A percentile compares a stretch with the other conserved stretches of the same genome.
phyloP scores from a whole-genome alignment of 768 basidiomycete genomes.

The Mycena metata region DNA sequence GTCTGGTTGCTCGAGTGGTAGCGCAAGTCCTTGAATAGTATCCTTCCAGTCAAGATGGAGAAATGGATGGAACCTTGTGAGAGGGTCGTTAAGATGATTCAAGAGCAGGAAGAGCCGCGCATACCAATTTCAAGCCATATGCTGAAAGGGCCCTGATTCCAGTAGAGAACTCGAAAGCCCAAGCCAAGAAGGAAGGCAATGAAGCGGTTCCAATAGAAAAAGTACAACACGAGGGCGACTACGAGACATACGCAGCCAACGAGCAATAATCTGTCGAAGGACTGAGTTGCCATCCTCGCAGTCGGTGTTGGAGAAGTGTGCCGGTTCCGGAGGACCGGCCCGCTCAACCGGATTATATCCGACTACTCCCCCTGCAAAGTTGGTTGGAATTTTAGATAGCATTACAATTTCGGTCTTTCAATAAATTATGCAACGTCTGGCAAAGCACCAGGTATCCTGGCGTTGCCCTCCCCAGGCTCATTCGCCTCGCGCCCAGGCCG shows the following conservation, averaged over 20 bases:
- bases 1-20: conserved; percentile 96
- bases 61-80: conserved; percentile 88
- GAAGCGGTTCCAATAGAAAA: conserved; percentile 94
- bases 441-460: conserved; percentile 36
- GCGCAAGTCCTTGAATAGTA: conserved; percentile 87
- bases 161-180: conserved; percentile 77
- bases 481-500: conserved; percentile 46
- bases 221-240: conserved; percentile 74
- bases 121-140: conserved; percentile 88
- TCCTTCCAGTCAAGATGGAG: conserved; percentile 87
- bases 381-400: no score
- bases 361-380: no score
- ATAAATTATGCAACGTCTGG: conserved; percentile 16
- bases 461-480: conserved; percentile 16
- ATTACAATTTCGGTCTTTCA: no score
- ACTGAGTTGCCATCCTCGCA: conserved; percentile 40
- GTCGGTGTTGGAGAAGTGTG: conserved; percentile 34
- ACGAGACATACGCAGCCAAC: conserved; percentile 72
- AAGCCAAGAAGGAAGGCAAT: conserved; percentile 77
- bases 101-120: not conserved
- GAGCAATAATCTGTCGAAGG: conserved; percentile 74
- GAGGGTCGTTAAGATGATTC: conserved; percentile 7
- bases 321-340: no score
- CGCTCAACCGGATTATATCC: no score
- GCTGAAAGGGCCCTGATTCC: conserved; percentile 83